Conservation (phyloP, 352 stramenopile genomes). For the Phytophthora sojae region DNA sequence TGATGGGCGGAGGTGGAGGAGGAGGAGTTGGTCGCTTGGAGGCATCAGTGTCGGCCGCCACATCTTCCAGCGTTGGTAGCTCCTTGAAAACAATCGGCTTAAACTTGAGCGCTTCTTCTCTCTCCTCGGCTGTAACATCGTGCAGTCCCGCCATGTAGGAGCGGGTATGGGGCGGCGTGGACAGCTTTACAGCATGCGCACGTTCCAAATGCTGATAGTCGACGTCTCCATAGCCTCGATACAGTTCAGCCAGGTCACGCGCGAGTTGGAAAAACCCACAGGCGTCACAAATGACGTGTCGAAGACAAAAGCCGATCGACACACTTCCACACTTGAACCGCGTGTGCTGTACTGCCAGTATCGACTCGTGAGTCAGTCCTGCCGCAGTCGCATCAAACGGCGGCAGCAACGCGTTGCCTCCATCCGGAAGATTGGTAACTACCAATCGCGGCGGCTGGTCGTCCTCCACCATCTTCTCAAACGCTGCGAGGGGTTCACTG, state of each 20-base stretch:
- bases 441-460: slow-evolving; percentile 24
- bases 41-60: not conserved
- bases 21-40: not conserved
- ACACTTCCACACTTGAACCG: slow-evolving; percentile 29
- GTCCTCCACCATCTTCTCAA: slow-evolving; percentile 14
- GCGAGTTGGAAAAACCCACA: slow-evolving; percentile 37
- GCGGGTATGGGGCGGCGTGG: slow-evolving; percentile 3
- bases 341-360: slow-evolving; percentile 30
- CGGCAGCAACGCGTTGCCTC: slow-evolving; percentile 28
- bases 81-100: slow-evolving; percentile 15
- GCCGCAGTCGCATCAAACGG: slow-evolving; percentile 18
- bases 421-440: slow-evolving; percentile 27
- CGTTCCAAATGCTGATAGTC: not conserved
- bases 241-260: slow-evolving; percentile 25
- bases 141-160: slow-evolving; percentile 1
- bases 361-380: slow-evolving; percentile 16
- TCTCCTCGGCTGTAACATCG: too few species aligned
- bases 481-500: slow-evolving; percentile 11
- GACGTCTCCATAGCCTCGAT: slow-evolving; percentile 8
- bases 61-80: not conserved
- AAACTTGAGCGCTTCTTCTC: not conserved
- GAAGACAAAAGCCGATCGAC: slow-evolving; percentile 26
- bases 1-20: not conserved
- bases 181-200: slow-evolving; percentile 1
- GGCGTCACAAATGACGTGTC: slow-evolving; percentile 30